Percentiles rank a stretch among this genome's conserved stretches.
Evolutionary conservation across 176 grass and related monocot species (phyloP).

Genomic region (Carex littledalei): DNA sequence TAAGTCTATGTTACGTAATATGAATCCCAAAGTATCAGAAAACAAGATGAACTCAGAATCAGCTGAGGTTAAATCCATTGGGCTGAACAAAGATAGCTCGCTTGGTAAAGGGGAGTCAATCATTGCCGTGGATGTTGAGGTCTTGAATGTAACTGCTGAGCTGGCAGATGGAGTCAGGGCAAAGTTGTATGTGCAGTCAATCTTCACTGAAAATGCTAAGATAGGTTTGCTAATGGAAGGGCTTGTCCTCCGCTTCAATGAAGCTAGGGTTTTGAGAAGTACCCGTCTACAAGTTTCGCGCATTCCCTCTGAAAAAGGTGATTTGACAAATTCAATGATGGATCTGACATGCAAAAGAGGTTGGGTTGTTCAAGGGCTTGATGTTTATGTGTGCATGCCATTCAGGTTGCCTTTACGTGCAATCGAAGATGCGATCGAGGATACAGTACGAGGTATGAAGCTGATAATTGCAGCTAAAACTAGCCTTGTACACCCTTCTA

Average conservation of each 20-base stretch:
- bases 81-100: slow-evolving; percentile 31
- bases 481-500: slow-evolving; percentile 47
- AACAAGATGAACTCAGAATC: slow-evolving; percentile 34
- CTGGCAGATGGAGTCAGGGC: slow-evolving; percentile 92
- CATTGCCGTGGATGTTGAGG: slow-evolving; percentile 87
- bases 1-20: slow-evolving; percentile 53
- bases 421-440: slow-evolving; percentile 94
- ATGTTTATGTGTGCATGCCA: slow-evolving; percentile 95
- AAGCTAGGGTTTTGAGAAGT: slow-evolving; percentile 84
- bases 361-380: slow-evolving; percentile 88
- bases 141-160: slow-evolving; percentile 75
- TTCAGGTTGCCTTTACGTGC: slow-evolving; percentile 90
- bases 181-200: slow-evolving; percentile 82
- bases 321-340: slow-evolving; percentile 45
- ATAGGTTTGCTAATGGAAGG: slow-evolving; percentile 92
- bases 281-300: slow-evolving; percentile 87
- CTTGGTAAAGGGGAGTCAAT: slow-evolving; percentile 55
- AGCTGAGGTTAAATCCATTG: slow-evolving; percentile 32
- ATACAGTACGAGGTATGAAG: slow-evolving; percentile 82
- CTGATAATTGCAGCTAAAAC: slow-evolving; percentile 79
- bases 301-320: slow-evolving; percentile 50
- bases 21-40: slow-evolving; percentile 45
- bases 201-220: slow-evolving; percentile 95
- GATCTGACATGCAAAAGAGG: slow-evolving; percentile 56
- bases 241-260: slow-evolving; percentile 79